Conservation (phyloP, 2,329 filamentous ascomycete genomes). For the Atkinsonella hypoxylon region DNA sequence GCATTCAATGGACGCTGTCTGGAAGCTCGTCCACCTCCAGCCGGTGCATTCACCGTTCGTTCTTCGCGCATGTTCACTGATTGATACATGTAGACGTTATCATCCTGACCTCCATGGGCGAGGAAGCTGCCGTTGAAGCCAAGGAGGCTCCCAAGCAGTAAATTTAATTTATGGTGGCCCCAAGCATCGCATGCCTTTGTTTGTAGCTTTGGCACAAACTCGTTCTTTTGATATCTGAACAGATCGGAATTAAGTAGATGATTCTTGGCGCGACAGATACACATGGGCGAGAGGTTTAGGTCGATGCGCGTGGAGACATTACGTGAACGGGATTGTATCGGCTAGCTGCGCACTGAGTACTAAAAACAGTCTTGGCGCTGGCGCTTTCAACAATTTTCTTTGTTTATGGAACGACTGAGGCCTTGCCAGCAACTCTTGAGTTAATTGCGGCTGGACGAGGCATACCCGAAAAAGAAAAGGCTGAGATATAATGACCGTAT, state of each 20-base stretch:
- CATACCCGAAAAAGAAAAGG: conserved; percentile 23
- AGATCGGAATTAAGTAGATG: conserved; percentile 19
- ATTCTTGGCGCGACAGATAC: conserved; percentile 23
- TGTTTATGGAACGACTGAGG: conserved; percentile 24
- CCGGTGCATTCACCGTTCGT: not conserved
- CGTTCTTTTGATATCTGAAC: conserved; percentile 14
- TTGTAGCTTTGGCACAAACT: conserved; percentile 14
- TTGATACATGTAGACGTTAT: conserved; percentile 56
- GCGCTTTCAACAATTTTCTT: conserved; percentile 19
- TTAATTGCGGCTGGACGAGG: conserved; percentile 20
- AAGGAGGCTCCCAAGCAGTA: conserved; percentile 66
- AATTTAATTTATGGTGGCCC: conserved; percentile 9
- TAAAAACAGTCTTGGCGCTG: conserved; percentile 11
- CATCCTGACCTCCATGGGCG: conserved; percentile 90
- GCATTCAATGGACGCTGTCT: too few species aligned
- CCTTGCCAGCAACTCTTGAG: conserved; percentile 19
- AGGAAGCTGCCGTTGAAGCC: conserved; percentile 82
- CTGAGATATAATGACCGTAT: conserved; percentile 20
- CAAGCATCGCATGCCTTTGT: conserved; percentile 14
- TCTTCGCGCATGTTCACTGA: not conserved
- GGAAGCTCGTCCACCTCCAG: too few species aligned
- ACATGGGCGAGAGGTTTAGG: conserved; percentile 26
- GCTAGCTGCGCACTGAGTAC: conserved; percentile 25
- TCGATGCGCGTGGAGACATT: conserved; percentile 28
- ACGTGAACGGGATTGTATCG: conserved; percentile 33